Conservation (phyloP, 257 asterid species). For the Ballota nigra region DNA sequence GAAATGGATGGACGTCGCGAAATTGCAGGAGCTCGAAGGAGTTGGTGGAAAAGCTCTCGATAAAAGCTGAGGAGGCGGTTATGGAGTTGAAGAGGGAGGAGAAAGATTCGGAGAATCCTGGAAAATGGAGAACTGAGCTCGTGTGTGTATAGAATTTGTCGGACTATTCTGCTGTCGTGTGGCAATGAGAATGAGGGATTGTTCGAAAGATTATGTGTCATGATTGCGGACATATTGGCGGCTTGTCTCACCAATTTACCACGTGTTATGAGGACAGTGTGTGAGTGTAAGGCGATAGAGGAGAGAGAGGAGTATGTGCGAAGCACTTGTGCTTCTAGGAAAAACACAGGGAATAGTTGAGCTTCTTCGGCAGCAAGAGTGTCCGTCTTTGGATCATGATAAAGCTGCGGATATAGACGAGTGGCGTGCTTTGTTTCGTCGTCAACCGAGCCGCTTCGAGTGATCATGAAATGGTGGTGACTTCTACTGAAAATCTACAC, state of each 20-base stretch:
- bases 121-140: background rate
- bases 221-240: slow-evolving; percentile 35
- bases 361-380: background rate
- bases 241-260: slow-evolving; percentile 36
- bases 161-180: slow-evolving; percentile 11
- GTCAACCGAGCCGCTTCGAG: background rate
- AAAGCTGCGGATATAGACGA: background rate
- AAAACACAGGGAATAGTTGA: background rate
- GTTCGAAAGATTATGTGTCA: slow-evolving; percentile 19
- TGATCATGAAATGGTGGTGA: too few relatives aligned
- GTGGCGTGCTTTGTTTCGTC: background rate
- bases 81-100: background rate
- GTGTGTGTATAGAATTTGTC: slow-evolving; percentile 32
- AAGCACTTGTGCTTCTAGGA: background rate
- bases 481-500: too few relatives aligned
- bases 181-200: background rate
- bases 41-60: background rate
- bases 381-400: background rate
- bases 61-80: background rate
- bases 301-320: slow-evolving; percentile 14
- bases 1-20: slow-evolving; percentile 21
- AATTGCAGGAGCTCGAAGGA: background rate
- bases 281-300: slow-evolving; percentile 18
- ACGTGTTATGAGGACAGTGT: slow-evolving; percentile 18
- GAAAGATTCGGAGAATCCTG: background rate